phyloP scores from a whole-genome alignment of 1,284 basidiomycete species.

The Ustanciosporium gigantosporum region DNA sequence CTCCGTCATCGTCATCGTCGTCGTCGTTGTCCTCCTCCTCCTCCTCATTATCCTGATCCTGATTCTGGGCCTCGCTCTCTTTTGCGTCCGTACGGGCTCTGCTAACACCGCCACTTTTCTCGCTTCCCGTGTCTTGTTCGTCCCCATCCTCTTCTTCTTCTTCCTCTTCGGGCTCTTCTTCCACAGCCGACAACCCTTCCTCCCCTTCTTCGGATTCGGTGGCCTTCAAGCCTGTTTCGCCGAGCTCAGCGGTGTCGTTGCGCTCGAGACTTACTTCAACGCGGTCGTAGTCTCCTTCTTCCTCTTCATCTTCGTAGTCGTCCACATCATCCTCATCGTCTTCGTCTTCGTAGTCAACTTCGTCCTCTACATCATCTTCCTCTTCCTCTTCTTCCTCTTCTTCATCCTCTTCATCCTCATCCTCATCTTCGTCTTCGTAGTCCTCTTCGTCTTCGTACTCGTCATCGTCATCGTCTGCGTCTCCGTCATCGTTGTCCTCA shows the following conservation, averaged over 20 bases:
- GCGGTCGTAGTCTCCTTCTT: slow-evolving; percentile 46
- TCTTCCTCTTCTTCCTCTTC: slow-evolving; percentile 67
- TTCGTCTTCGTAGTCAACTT: slow-evolving; percentile 32
- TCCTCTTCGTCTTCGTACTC: slow-evolving; percentile 66
- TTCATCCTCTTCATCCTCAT: slow-evolving; percentile 60
- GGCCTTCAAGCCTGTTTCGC: neutral
- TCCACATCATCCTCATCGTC: slow-evolving; percentile 22
- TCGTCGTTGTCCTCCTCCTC: too few species aligned
- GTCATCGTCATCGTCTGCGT: slow-evolving; percentile 64
- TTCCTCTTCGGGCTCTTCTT: slow-evolving; percentile 29
- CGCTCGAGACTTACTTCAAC: neutral
- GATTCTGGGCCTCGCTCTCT: too few species aligned
- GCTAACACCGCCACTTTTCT: neutral
- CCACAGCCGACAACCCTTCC: slow-evolving; percentile 33
- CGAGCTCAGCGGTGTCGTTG: neutral
- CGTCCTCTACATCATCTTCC: slow-evolving; percentile 54
- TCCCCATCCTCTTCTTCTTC: slow-evolving; percentile 2
- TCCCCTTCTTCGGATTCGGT: slow-evolving; percentile 9
- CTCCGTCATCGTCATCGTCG: too few species aligned
- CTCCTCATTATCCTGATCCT: too few species aligned
- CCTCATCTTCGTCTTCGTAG: slow-evolving; percentile 63
- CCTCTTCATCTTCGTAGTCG: slow-evolving; percentile 39
- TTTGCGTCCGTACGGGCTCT: too few species aligned
- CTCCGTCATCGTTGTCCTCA: neutral
- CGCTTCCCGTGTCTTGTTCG: neutral